phyloP scores from a whole-genome alignment of 805 yeast genomes.

The Wilhelminamyces savonicus region DNA sequence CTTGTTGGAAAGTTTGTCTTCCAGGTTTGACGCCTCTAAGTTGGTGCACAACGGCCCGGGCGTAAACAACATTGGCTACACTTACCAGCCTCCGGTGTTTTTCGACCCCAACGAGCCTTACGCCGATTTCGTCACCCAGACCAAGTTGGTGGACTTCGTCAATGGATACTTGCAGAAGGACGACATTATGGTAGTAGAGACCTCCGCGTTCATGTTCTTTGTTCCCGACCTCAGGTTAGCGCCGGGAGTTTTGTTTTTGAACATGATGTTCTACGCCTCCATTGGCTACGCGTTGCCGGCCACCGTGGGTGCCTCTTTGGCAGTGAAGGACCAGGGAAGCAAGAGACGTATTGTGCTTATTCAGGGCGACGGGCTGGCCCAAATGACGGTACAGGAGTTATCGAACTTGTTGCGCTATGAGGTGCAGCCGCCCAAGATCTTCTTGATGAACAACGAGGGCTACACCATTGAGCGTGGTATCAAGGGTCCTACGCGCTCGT shows the following conservation, averaged over 20 bases:
- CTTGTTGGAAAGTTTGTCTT: conserved; percentile 25
- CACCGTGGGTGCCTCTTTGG: conserved; percentile 75
- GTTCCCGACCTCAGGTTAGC: conserved; percentile 64
- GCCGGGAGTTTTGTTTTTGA: conserved; percentile 40
- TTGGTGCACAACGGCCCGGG: conserved; percentile 5
- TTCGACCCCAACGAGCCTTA: conserved; percentile 4
- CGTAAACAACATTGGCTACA: conserved; percentile 13
- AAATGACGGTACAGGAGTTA: conserved; percentile 86
- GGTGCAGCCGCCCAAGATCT: conserved; percentile 55
- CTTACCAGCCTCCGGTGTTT: conserved; percentile 7
- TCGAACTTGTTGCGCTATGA: conserved; percentile 55
- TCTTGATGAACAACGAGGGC: conserved; percentile 78
- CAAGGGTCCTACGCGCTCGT: conserved; percentile 67
- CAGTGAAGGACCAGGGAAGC: conserved; percentile 48
- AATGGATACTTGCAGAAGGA: conserved; percentile 42
- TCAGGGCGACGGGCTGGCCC: conserved; percentile 94
- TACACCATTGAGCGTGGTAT: conserved; percentile 87
- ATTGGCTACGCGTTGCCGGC: conserved; percentile 90
- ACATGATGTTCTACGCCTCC: conserved; percentile 76
- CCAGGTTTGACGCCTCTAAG: conserved; percentile 10
- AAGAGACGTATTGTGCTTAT: conserved; percentile 58
- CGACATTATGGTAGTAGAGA: conserved; percentile 74
- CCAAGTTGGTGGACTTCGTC: conserved; percentile 27
- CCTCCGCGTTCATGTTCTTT: conserved; percentile 80
- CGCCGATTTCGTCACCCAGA: conserved; percentile 18